phyloP scores from a whole-genome alignment of 179 eudicot genomes.

The Pouteria campechiana region DNA sequence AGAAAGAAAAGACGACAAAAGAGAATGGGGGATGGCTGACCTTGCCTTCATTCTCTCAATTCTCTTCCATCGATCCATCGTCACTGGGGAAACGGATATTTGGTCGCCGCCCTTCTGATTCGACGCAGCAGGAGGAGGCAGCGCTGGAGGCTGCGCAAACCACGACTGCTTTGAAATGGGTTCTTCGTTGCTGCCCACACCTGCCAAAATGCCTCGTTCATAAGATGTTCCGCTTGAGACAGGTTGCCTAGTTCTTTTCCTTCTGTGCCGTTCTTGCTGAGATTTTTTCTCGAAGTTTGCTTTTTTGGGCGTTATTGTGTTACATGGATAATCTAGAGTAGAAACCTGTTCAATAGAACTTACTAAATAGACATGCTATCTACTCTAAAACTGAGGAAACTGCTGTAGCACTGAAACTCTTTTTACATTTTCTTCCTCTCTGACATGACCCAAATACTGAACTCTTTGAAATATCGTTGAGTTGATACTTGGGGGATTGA shows the following conservation, averaged over 20 bases:
- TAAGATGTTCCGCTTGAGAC: slow-evolving; percentile 85
- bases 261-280: not conserved
- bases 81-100: slow-evolving; percentile 42
- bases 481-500: no score
- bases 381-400: no score
- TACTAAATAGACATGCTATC: no score
- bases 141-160: not conserved
- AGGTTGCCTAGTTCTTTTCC: slow-evolving; percentile 41
- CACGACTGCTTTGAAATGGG: slow-evolving; percentile 83
- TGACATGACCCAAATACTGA: no score
- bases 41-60: slow-evolving; percentile 53
- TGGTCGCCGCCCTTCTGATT: slow-evolving; percentile 11
- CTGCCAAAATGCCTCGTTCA: slow-evolving; percentile 87
- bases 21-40: slow-evolving; percentile 35
- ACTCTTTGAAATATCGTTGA: no score
- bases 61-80: slow-evolving; percentile 31
- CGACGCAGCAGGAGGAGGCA: slow-evolving; percentile 3
- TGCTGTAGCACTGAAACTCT: no score
- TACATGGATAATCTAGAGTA: no score
- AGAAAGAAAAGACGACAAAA: slow-evolving; percentile 1
- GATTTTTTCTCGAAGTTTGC: not conserved
- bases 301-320: slow-evolving; percentile 1
- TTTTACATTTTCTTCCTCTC: no score
- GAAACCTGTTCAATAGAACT: no score
- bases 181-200: slow-evolving; percentile 69